These are phyloP conservation scores for Penicillium riverlandense DNA, from an alignment of 495 filamentous ascomycete genomes.

Conservation along the genomic window DNA sequence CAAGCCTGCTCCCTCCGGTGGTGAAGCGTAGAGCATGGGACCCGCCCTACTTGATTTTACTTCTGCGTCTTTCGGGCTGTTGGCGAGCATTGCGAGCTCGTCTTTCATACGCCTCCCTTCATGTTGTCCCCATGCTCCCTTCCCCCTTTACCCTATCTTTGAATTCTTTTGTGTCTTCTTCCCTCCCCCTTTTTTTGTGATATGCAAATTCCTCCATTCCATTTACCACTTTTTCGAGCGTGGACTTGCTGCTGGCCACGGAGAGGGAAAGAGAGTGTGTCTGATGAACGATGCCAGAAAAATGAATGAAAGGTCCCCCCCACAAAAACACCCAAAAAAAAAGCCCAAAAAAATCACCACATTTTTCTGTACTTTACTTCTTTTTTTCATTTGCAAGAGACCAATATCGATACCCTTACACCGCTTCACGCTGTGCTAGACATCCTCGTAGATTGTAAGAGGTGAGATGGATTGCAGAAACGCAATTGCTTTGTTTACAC, in stretches of 20 bases:
- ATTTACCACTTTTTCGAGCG: conserved; percentile 2
- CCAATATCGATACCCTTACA: conserved; percentile 41
- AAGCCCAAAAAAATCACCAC: conserved; percentile 2
- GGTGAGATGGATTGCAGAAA: background rate
- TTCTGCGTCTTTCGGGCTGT: conserved; percentile 6
- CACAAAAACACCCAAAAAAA: conserved; percentile 11
- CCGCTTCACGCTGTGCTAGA: conserved; percentile 12
- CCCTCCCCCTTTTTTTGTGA: conserved; percentile 8
- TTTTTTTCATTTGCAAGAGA: conserved; percentile 14
- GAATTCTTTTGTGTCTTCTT: conserved; percentile 20
- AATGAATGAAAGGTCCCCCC: background rate
- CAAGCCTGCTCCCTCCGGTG: conserved; percentile 36
- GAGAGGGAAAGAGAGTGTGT: conserved; percentile 3
- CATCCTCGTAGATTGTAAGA: background rate
- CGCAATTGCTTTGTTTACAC: background rate
- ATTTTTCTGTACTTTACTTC: conserved; percentile 23
- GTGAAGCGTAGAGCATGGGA: conserved; percentile 32
- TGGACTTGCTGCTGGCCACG: background rate
- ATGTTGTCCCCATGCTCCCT: conserved; percentile 6
- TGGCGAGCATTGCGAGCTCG: conserved; percentile 1
- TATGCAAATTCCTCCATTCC: conserved; percentile 14
- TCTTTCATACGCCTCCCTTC: conserved; percentile 4
- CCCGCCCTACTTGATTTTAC: conserved; percentile 6
- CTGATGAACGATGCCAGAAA: background rate
- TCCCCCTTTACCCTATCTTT: conserved; percentile 9